Conservation (phyloP, 257 asterid genomes). For the Salvia hispanica region DNA sequence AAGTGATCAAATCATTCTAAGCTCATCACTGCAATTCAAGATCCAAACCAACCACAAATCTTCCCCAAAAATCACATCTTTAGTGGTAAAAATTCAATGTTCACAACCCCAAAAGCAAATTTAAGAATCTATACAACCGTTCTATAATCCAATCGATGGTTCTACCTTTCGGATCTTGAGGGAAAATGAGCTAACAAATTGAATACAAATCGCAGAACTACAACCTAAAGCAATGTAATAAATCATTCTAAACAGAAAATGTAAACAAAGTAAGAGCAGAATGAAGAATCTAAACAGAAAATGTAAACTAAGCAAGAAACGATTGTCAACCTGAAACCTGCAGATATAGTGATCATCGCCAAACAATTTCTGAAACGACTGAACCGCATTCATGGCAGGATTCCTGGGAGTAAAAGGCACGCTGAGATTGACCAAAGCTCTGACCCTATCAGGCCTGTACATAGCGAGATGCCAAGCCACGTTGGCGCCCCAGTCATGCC, state of each 20-base stretch:
- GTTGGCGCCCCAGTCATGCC: slow-evolving; percentile 84
- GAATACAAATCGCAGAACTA: too few species aligned
- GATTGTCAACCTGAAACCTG: slow-evolving; percentile 62
- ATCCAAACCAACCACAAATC: not conserved
- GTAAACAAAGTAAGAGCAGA: too few species aligned
- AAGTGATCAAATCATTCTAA: not conserved
- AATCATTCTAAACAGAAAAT: too few species aligned
- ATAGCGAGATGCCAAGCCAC: slow-evolving; percentile 67
- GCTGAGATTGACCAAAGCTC: slow-evolving; percentile 59
- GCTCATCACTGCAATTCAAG: slow-evolving; percentile 3
- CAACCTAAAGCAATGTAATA: too few species aligned
- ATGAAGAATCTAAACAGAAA: too few species aligned
- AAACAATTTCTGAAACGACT: slow-evolving; percentile 28
- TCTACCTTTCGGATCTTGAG: too few species aligned
- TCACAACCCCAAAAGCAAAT: too few species aligned
- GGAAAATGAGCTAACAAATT: too few species aligned
- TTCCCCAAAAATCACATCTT: not conserved
- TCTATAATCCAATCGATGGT: too few species aligned
- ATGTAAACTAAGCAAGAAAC: too few species aligned
- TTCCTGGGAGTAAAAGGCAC: slow-evolving; percentile 51
- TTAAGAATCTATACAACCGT: too few species aligned
- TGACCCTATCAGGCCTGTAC: slow-evolving; percentile 68
- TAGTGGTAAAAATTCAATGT: too few species aligned
- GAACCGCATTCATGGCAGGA: slow-evolving; percentile 38
- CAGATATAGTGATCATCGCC: slow-evolving; percentile 70